phyloP scores from a whole-genome alignment of 495 filamentous ascomycete species.

The Pseudoneurospora amorphoporcata region DNA sequence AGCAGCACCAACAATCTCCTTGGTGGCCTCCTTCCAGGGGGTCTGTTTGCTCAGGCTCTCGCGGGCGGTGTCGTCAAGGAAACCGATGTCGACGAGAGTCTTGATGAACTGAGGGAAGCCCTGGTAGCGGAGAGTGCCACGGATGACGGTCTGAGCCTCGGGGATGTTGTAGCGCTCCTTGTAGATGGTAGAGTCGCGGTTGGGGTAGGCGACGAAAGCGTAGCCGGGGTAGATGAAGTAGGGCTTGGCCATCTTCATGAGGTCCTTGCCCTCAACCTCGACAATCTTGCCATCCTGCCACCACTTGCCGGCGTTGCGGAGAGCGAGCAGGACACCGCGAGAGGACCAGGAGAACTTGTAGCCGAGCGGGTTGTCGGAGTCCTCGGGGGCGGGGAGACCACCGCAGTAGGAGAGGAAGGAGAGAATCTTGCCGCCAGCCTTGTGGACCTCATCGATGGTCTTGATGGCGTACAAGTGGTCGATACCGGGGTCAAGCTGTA shows the following conservation, averaged over 20 bases:
- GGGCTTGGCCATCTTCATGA: conserved; percentile 83
- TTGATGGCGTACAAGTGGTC: conserved; percentile 85
- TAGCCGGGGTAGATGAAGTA: conserved; percentile 85
- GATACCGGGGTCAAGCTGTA: conserved; percentile 32
- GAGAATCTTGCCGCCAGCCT: conserved; percentile 74
- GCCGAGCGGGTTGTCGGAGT: conserved; percentile 81
- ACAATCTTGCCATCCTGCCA: conserved; percentile 68
- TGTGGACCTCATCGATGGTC: conserved; percentile 76
- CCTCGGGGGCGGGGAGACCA: conserved; percentile 57
- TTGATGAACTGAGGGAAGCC: conserved; percentile 86
- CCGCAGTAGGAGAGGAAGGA: conserved; percentile 84
- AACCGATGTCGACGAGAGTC: conserved; percentile 77
- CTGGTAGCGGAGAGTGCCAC: conserved; percentile 69
- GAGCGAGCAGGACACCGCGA: conserved; percentile 78
- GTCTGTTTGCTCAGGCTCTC: conserved; percentile 51
- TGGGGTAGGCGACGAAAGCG: conserved; percentile 87
- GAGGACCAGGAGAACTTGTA: conserved; percentile 89
- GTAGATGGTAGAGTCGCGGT: conserved; percentile 81
- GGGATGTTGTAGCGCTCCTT: conserved; percentile 85
- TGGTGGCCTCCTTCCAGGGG: conserved; percentile 72
- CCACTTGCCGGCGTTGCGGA: conserved; percentile 76
- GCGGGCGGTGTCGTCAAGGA: conserved; percentile 58
- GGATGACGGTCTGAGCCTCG: conserved; percentile 62
- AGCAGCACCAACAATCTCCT: conserved; percentile 57
- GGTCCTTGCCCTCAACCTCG: conserved; percentile 45